Conservation (phyloP, 495 filamentous ascomycete genomes). For the Podospora pseudocomata region DNA sequence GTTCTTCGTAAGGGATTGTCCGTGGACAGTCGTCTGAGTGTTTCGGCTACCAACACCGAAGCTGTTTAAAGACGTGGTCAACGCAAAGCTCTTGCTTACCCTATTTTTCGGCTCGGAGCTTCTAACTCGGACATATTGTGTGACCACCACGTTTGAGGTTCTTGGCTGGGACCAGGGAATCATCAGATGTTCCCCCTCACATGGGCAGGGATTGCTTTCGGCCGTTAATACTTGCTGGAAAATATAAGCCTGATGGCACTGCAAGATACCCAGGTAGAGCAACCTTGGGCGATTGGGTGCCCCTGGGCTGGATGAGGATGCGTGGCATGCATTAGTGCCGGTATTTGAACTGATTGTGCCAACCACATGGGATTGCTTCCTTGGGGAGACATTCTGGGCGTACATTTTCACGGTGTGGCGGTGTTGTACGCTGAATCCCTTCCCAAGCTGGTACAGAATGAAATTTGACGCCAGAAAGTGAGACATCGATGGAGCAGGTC, state of each 20-base stretch:
- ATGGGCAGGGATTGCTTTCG: not conserved
- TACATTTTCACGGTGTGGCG: not conserved
- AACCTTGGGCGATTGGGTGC: not conserved
- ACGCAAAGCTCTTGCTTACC: not conserved
- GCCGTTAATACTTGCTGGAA: not conserved
- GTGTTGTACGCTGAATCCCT: not conserved
- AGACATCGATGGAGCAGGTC: not conserved
- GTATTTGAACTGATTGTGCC: not conserved
- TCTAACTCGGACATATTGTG: not conserved
- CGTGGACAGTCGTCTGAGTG: not conserved
- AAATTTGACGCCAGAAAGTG: not conserved
- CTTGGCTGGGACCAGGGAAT: not conserved
- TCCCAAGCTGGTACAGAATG: not conserved
- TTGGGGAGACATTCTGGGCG: not conserved
- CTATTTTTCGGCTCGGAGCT: not conserved
- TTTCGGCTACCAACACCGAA: not conserved
- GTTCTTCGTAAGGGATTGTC: not conserved
- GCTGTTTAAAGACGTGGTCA: not conserved
- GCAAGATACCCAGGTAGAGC: not conserved
- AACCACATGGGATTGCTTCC: not conserved
- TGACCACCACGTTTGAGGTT: not conserved
- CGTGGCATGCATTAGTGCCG: not conserved
- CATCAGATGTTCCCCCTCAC: not conserved
- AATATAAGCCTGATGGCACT: not conserved
- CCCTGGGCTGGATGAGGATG: not conserved